Evolutionary conservation across 495 filamentous ascomycete species (phyloP), one percentile per base, ranked within the genome.

Genomic region (Aspergillus sclerotiicarbonarius): DNA sequence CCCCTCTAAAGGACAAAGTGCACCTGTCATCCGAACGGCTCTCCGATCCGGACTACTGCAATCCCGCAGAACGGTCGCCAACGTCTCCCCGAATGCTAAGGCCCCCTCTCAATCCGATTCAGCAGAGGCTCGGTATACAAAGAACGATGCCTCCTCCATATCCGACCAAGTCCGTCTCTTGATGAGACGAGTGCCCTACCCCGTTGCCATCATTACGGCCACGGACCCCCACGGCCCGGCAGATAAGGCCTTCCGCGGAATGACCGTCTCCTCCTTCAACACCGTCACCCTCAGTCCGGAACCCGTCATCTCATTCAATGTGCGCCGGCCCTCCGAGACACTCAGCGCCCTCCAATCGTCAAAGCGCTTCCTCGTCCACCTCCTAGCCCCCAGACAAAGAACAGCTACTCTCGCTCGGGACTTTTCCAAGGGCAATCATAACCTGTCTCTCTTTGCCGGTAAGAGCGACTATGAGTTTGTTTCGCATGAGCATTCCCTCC

Each of bases 241-340:
- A 43, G 56, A 68, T 30, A 59, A 64, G 51, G 64, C 68, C 32
- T 69, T 73, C 53, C 76, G 80, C 21, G 91, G 84, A 52, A 87
- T 94, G 78, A 91, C 90, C 21, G 85, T 93, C 61, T 95, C 91
- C 18, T 92, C 89, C 12, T 88, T 96, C 75, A 91, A 82, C 18
- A 90, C 89, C 0, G 81, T 96, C 21, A 82, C 86, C 0, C 76
- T 94, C 1, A 56, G 65, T 12, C 90, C 90, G 0, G 62, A 73
- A 4, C 90, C 91, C 0, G 77, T 87, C 25, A 80, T 94, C 35
- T 86, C 86, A 33, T 92, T 96, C 81, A 96, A 96, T 63, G 80
- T 96, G 57, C 80, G 80, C 20, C 73, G 80, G 6, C 90, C 90
- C 9, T 90, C 87, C 31, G 81, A 81, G n/a, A 96, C 89, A 3